Evolutionary conservation across 768 basidiomycete species (phyloP).

Genomic region (Hericium erinaceus): DNA sequence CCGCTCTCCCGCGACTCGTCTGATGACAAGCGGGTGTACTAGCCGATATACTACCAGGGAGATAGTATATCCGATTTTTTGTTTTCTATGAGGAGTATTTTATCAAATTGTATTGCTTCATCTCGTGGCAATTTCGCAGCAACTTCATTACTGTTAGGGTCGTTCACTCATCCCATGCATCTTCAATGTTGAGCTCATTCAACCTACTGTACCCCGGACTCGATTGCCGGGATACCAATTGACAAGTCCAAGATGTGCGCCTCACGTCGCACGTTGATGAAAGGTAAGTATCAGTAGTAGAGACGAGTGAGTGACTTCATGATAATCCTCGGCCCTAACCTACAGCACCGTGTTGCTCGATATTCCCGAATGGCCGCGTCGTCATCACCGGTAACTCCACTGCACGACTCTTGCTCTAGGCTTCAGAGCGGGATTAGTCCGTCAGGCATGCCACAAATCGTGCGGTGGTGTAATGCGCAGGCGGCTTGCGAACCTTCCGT

Average conservation of each 20-base stretch:
- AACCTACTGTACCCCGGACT: no score
- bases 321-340: constrained; percentile 44
- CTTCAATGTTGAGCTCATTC: no score
- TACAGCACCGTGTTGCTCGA: constrained; percentile 41
- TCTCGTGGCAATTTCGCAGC: no score
- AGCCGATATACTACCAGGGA: constrained; percentile 6
- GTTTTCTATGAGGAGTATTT: no score
- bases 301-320: constrained; percentile 41
- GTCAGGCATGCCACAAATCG: constrained; percentile 44
- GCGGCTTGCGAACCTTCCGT: constrained; percentile 40
- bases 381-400: constrained; percentile 50
- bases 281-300: constrained; percentile 31
- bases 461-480: constrained; percentile 30
- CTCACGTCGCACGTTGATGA: constrained; percentile 35
- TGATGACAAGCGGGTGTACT: neutral
- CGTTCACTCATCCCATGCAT: no score
- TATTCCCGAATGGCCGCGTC: constrained; percentile 40
- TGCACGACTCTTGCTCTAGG: constrained; percentile 44
- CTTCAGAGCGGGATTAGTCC: constrained; percentile 58
- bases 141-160: no score
- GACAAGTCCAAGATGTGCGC: constrained; percentile 39
- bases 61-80: no score
- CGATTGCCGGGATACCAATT: no score
- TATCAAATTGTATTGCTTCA: no score
- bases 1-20: constrained; percentile 28